phyloP scores from a whole-genome alignment of 2,329 filamentous ascomycete genomes.

The Aspergillus floridensis region DNA sequence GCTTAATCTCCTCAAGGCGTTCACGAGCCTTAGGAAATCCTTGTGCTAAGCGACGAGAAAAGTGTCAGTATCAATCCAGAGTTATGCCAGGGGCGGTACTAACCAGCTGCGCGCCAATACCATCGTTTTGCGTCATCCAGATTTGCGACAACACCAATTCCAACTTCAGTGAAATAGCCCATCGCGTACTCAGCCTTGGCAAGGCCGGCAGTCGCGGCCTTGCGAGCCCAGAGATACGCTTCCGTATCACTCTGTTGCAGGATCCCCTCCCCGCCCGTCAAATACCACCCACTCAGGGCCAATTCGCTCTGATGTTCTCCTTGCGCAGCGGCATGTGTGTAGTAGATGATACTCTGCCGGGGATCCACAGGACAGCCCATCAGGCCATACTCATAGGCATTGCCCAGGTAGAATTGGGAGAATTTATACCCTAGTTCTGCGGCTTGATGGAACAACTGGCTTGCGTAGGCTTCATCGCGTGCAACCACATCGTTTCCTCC shows the following conservation, averaged over 20 bases:
- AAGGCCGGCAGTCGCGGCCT: slow-evolving; percentile 81
- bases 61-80: slow-evolving; percentile 8
- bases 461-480: slow-evolving; percentile 76
- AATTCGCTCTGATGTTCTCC: slow-evolving; percentile 92
- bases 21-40: slow-evolving; percentile 92
- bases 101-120: slow-evolving; percentile 97
- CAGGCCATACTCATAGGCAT: slow-evolving; percentile 83
- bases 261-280: slow-evolving; percentile 85
- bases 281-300: slow-evolving; percentile 84
- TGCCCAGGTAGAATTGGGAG: slow-evolving; percentile 84
- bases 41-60: slow-evolving; percentile 62
- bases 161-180: slow-evolving; percentile 95
- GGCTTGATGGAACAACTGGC: slow-evolving; percentile 78
- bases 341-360: slow-evolving; percentile 86
- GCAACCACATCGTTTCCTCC: slow-evolving; percentile 68
- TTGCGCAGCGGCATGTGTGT: slow-evolving; percentile 84
- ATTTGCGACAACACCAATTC: slow-evolving; percentile 82
- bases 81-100: slow-evolving; percentile 42
- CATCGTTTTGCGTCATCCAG: slow-evolving; percentile 94
- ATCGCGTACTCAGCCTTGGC: slow-evolving; percentile 97
- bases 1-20: slow-evolving; percentile 86
- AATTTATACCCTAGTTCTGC: slow-evolving; percentile 92
- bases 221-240: slow-evolving; percentile 94
- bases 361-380: slow-evolving; percentile 81
- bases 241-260: slow-evolving; percentile 91